Percentiles rank a stretch among this genome's conserved stretches.
phyloP scores from a whole-genome alignment of 371 early-diverging fungal species.

The Mucor saturninus region DNA sequence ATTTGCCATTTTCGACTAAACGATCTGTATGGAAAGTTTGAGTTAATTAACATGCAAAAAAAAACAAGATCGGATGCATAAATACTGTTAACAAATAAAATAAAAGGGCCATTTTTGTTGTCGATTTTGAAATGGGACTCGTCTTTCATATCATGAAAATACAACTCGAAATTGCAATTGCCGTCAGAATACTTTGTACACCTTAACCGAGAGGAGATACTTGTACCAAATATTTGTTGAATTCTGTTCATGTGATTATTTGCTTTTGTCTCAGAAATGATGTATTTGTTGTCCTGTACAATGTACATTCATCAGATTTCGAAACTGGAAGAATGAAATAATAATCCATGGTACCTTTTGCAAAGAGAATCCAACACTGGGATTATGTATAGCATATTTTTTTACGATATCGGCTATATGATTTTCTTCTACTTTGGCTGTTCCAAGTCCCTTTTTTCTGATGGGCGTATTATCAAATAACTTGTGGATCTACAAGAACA shows the following conservation, averaged over 20 bases:
- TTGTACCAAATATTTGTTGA: constrained; percentile 70
- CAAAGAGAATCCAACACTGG: constrained; percentile 72
- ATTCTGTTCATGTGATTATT: constrained; percentile 76
- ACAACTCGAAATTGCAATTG: neutral
- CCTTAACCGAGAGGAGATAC: constrained; percentile 42
- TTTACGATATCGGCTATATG: constrained; percentile 76
- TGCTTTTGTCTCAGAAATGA: constrained; percentile 8
- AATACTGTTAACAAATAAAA: constrained; percentile 90
- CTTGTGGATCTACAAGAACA: constrained; percentile 65
- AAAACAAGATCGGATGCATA: neutral
- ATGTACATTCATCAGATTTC: neutral
- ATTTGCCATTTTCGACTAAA: constrained; percentile 72
- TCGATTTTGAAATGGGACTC: constrained; percentile 33
- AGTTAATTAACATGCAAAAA: neutral
- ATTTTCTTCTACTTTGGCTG: constrained; percentile 75
- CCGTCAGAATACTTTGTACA: neutral
- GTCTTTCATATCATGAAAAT: constrained; percentile 58
- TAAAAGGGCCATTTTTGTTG: constrained; percentile 51
- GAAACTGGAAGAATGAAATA: too few species aligned
- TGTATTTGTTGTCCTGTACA: neutral
- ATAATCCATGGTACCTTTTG: constrained; percentile 58
- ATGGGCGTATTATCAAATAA: constrained; percentile 82
- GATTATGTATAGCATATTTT: constrained; percentile 84
- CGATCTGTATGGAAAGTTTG: constrained; percentile 57
- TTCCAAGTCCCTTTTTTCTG: constrained; percentile 74